Percentiles rank a stretch among this genome's conserved stretches.
Conservation (phyloP, 2,329 filamentous ascomycete genomes). For the Hirsutella thompsonii region DNA sequence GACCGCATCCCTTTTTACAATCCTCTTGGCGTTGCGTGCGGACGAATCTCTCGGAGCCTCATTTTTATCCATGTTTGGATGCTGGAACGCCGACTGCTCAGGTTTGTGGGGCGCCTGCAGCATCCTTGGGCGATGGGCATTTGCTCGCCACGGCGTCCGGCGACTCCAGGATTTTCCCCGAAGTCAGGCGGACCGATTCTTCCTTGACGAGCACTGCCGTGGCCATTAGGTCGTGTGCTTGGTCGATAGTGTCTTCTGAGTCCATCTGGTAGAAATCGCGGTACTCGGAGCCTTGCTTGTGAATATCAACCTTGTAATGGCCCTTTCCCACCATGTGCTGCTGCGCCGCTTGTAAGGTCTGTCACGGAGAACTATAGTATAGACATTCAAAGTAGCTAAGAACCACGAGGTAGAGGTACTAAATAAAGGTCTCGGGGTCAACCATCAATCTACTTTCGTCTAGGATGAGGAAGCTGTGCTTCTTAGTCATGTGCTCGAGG, state of each 20-base stretch:
- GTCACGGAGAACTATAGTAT: slow-evolving; percentile 30
- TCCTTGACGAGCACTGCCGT: neutral
- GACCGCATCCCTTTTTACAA: slow-evolving; percentile 9
- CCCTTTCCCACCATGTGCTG: slow-evolving; percentile 37
- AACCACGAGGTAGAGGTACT: slow-evolving; percentile 35
- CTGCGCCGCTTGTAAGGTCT: slow-evolving; percentile 29
- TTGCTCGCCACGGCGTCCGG: too few species aligned
- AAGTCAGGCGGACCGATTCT: neutral
- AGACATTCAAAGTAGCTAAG: slow-evolving; percentile 36
- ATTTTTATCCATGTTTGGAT: neutral
- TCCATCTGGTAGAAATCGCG: slow-evolving; percentile 22
- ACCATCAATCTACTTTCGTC: slow-evolving; percentile 24
- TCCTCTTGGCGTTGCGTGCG: neutral
- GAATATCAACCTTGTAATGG: slow-evolving; percentile 30
- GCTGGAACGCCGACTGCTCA: neutral
- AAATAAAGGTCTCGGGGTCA: slow-evolving; percentile 31
- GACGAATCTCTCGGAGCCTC: neutral
- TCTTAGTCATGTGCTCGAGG: slow-evolving; percentile 32
- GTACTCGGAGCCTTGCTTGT: slow-evolving; percentile 20
- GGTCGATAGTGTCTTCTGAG: neutral
- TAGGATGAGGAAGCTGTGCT: slow-evolving; percentile 33
- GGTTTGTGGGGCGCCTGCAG: neutral
- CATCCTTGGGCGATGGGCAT: too few species aligned
- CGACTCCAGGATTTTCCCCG: too few species aligned
- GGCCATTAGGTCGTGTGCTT: neutral